Conservation (phyloP, 805 yeast genomes). For the Starmerella asiatica region DNA sequence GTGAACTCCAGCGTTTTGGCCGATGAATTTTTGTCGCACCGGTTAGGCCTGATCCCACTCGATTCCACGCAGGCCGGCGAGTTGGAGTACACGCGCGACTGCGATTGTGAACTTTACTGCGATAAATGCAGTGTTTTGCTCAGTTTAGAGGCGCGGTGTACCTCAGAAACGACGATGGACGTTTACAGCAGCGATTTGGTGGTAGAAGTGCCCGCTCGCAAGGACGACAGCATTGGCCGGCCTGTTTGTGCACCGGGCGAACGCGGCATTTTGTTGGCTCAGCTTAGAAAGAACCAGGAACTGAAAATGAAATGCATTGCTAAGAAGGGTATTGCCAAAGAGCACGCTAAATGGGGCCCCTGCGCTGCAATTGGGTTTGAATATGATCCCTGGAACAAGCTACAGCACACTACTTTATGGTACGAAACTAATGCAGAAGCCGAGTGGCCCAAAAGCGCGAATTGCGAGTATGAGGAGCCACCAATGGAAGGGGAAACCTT, state of each 20-base stretch:
- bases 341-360: slow-evolving; percentile 98
- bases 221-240: slow-evolving; percentile 45
- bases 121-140: slow-evolving; percentile 86
- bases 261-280: slow-evolving; percentile 75
- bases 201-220: slow-evolving; percentile 32
- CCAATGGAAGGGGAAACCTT: slow-evolving; percentile 78
- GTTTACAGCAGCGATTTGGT: slow-evolving; percentile 75
- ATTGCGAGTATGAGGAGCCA: slow-evolving; percentile 92
- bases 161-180: slow-evolving; percentile 72
- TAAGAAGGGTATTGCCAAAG: slow-evolving; percentile 92
- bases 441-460: slow-evolving; percentile 88
- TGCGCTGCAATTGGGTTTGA: slow-evolving; percentile 92
- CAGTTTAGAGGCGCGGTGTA: slow-evolving; percentile 76
- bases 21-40: slow-evolving; percentile 89
- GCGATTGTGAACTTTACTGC: slow-evolving; percentile 97
- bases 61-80: slow-evolving; percentile 72
- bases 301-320: slow-evolving; percentile 83
- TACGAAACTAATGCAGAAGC: slow-evolving; percentile 73
- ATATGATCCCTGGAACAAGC: slow-evolving; percentile 97
- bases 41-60: slow-evolving; percentile 85
- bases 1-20: slow-evolving; percentile 88
- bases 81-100: slow-evolving; percentile 79
- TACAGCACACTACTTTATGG: slow-evolving; percentile 94
- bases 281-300: slow-evolving; percentile 85
- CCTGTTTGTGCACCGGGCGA: slow-evolving; percentile 64